Conservation (phyloP, 1,284 basidiomycete species). For the Apiotrichum montevideense region DNA sequence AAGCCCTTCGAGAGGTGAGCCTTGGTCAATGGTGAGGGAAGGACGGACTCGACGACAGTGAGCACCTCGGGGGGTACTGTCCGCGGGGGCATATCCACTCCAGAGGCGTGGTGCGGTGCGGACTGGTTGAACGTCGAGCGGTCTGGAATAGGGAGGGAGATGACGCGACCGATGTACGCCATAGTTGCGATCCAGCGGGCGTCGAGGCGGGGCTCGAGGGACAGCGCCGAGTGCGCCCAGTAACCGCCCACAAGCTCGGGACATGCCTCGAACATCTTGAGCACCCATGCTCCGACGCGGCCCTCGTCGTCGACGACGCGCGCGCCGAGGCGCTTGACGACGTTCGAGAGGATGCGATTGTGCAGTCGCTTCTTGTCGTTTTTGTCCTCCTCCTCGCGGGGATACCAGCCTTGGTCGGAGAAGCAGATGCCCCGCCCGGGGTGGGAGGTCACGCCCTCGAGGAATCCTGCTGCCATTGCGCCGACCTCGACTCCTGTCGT, state of each 20-base stretch:
- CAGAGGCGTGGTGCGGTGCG: slow-evolving; percentile 19
- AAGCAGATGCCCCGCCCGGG: slow-evolving; percentile 84
- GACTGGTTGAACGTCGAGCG: slow-evolving; percentile 54
- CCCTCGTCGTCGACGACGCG: slow-evolving; percentile 76
- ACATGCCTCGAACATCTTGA: slow-evolving; percentile 70
- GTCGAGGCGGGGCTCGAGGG: slow-evolving; percentile 77
- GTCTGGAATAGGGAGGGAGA: slow-evolving; percentile 66
- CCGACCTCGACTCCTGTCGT: slow-evolving; percentile 54
- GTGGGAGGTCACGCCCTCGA: slow-evolving; percentile 76
- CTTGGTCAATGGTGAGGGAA: slow-evolving; percentile 67
- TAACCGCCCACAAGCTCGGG: slow-evolving; percentile 80
- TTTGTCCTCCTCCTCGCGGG: slow-evolving; percentile 48
- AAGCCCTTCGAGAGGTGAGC: slow-evolving; percentile 71
- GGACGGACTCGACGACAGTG: slow-evolving; percentile 64
- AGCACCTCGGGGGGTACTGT: slow-evolving; percentile 66
- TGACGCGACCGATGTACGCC: slow-evolving; percentile 67
- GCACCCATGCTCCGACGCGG: slow-evolving; percentile 70
- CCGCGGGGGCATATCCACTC: slow-evolving; percentile 51
- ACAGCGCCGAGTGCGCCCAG: slow-evolving; percentile 66
- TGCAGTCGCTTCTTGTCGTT: slow-evolving; percentile 53
- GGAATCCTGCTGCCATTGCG: slow-evolving; percentile 77
- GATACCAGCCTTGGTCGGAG: slow-evolving; percentile 84
- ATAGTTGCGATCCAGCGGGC: slow-evolving; percentile 86
- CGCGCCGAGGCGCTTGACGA: slow-evolving; percentile 58
- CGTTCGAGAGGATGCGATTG: slow-evolving; percentile 75